Evolutionary conservation across 2,329 filamentous ascomycete genomes (phyloP).

Genomic region (Dothideomycetes sp.): DNA sequence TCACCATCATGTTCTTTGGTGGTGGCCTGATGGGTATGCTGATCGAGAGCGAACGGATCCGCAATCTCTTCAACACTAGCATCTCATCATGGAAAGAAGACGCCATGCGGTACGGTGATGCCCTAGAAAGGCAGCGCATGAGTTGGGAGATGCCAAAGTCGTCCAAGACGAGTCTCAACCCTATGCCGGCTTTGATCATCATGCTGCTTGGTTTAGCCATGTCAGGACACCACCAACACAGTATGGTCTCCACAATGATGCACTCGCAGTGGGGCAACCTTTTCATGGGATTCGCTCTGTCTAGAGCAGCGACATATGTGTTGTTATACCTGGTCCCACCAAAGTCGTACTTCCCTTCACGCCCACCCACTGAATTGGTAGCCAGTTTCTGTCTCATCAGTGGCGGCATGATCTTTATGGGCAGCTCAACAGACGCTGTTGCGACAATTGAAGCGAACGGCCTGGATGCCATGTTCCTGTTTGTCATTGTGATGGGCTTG

Average conservation of each 20-base stretch:
- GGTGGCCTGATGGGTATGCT: constrained; percentile 55
- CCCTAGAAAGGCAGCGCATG: constrained; percentile 20
- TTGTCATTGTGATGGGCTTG: constrained; percentile 78
- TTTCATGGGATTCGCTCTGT: constrained; percentile 66
- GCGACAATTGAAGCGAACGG: constrained; percentile 65
- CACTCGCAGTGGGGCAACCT: constrained; percentile 87
- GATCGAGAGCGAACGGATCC: constrained; percentile 40
- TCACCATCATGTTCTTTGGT: constrained; percentile 83
- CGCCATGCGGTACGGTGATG: not conserved
- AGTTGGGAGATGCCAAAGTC: constrained; percentile 50
- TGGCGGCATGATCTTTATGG: constrained; percentile 82
- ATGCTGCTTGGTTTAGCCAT: constrained; percentile 83
- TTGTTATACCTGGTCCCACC: constrained; percentile 69
- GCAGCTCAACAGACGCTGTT: constrained; percentile 71
- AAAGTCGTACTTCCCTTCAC: constrained; percentile 64
- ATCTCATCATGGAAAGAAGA: constrained; percentile 13
- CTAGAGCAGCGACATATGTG: constrained; percentile 68
- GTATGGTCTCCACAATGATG: constrained; percentile 76
- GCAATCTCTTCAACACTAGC: constrained; percentile 46
- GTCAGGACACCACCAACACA: constrained; percentile 74
- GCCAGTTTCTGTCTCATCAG: constrained; percentile 74
- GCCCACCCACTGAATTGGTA: constrained; percentile 77
- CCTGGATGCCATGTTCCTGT: constrained; percentile 86
- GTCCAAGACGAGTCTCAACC: constrained; percentile 71
- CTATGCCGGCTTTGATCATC: constrained; percentile 74